phyloP scores from a whole-genome alignment of 2,329 filamentous ascomycete genomes.

The Colletotrichum truncatum region DNA sequence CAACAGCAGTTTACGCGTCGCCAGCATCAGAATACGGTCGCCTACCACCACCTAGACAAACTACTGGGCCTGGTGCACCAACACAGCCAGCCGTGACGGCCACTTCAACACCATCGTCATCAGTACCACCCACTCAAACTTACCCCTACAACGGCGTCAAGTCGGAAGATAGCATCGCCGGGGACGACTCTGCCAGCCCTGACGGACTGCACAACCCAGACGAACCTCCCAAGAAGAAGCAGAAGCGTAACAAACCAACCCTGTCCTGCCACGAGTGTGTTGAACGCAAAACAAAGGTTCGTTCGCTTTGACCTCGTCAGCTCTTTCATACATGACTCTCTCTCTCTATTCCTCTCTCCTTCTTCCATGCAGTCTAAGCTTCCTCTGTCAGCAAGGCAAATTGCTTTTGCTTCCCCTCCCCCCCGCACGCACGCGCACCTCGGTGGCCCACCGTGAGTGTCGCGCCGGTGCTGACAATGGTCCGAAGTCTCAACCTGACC shows the following conservation, averaged over 20 bases:
- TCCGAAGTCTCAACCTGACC: neutral
- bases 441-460: neutral
- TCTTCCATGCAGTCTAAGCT: neutral
- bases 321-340: neutral
- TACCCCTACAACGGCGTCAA: conserved; percentile 15
- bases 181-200: conserved; percentile 16
- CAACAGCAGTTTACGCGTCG: conserved; percentile 20
- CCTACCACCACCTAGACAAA: neutral
- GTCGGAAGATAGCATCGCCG: conserved; percentile 13
- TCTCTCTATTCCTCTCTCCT: neutral
- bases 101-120: neutral
- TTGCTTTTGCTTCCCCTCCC: neutral
- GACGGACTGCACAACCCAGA: conserved; percentile 9
- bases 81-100: neutral
- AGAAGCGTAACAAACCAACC: conserved; percentile 87
- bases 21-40: conserved; percentile 17
- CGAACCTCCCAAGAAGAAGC: conserved; percentile 70
- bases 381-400: neutral
- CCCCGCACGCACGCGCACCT: neutral
- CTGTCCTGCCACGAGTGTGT: conserved; percentile 83
- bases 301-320: conserved; percentile 36
- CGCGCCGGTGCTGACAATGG: neutral
- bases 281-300: conserved; percentile 82
- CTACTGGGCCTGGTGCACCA: neutral
- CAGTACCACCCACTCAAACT: neutral